Percentiles rank a stretch among this genome's conserved stretches.
phyloP scores from a whole-genome alignment of 1,139 yeast species.

The Lodderomyces theae region DNA sequence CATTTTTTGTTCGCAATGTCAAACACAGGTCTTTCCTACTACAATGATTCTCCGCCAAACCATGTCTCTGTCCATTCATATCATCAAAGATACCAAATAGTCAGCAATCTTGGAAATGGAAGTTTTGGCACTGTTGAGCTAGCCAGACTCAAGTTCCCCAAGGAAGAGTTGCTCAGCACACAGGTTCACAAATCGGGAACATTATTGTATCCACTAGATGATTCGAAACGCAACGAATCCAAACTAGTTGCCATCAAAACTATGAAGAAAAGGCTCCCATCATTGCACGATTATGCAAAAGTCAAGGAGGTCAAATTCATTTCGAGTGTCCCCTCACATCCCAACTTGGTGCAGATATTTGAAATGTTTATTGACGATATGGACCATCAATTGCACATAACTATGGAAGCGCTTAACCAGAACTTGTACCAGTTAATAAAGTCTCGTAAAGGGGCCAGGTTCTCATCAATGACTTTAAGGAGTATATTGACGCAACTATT shows the following conservation, averaged over 20 bases:
- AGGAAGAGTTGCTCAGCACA: conserved; percentile 15
- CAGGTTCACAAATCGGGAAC: conserved; percentile 33
- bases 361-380: conserved; percentile 73
- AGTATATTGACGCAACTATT: conserved; percentile 70
- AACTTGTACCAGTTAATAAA: conserved; percentile 73
- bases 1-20: background rate
- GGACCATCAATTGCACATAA: conserved; percentile 63
- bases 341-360: conserved; percentile 65
- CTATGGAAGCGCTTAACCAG: conserved; percentile 87
- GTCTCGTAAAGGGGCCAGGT: conserved; percentile 47
- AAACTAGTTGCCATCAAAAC: conserved; percentile 81
- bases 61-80: conserved; percentile 41
- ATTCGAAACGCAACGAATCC: conserved; percentile 22
- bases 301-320: conserved; percentile 79
- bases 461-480: conserved; percentile 58
- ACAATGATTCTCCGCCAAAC: conserved; percentile 19
- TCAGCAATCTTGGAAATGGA: conserved; percentile 66
- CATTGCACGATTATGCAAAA: conserved; percentile 54
- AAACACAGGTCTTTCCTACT: background rate
- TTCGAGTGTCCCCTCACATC: conserved; percentile 66
- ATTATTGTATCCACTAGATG: conserved; percentile 46
- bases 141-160: conserved; percentile 43
- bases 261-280: conserved; percentile 54
- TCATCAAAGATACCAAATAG: conserved; percentile 44
- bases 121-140: conserved; percentile 73